Base-by-base conservation (phyloP, 805 yeast species). In the Wilhelminamyces savonicus region DNA sequence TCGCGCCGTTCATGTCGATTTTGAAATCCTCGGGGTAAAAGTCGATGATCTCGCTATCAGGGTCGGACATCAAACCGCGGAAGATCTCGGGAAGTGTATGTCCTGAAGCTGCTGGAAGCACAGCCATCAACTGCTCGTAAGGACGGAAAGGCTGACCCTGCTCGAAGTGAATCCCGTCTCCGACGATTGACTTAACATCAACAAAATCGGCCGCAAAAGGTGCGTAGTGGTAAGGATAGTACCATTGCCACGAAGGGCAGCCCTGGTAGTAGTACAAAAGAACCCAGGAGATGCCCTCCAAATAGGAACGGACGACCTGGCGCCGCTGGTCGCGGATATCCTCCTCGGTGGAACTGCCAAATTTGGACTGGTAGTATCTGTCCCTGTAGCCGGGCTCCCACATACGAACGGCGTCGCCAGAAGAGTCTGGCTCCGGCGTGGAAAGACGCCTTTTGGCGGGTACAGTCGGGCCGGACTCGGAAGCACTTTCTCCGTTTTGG, bases 241-340 rank as follows among this genome's bases (percentile, higher is more conserved):
- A 92, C 98, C 98, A 92, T 32, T 79, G 79, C 99, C 99, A 92
- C 0, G 97, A 90, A 0, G 95, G 95, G 59, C 97, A 90, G 2
- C 97, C 97, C 56, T 92, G 97, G 55, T 85, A 90, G 59, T 92
- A 92, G 54, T 92, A 92, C 31, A 85, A 59, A 40, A 92, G 65
- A 2, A 81, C 95, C 99, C 99, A 92, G n/a, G 95, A 77, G 4
- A 92, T 82, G 38, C 99, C 99, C 55, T 90, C 96, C 32, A 92
- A 71, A 49, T 92, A 92, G 28, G 77, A 71, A 31, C 65, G 62
- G 0, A 79, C 86, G 47, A 92, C 77, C 26, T 69, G 65, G 38
- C 68, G 71, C 25, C 78, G 69, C 13, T 74, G 62, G 13, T 62
- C 57, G 2, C 69, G 65, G 26, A 82, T 69, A 29, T 69, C 74